These are phyloP conservation scores for Colletotrichum lupini DNA, from an alignment of 2,329 filamentous ascomycete genomes.

Conservation along the genomic window DNA sequence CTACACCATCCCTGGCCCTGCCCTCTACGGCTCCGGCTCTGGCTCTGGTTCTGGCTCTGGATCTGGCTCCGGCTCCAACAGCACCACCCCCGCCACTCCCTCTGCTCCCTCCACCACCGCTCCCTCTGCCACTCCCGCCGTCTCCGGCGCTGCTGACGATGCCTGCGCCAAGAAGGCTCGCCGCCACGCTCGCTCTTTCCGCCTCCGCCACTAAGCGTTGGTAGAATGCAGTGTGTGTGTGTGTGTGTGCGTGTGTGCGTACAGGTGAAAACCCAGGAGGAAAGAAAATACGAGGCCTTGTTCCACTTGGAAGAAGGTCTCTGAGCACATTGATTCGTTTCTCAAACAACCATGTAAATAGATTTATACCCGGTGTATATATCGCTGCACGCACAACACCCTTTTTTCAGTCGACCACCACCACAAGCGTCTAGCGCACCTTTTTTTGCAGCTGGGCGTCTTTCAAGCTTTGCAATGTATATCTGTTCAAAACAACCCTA, in stretches of 20 bases:
- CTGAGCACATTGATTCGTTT: conserved; percentile 24
- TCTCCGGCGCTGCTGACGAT: not conserved
- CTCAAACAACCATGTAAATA: conserved; percentile 29
- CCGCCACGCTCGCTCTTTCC: conserved; percentile 31
- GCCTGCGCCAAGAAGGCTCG: conserved; percentile 19
- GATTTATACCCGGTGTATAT: conserved; percentile 34
- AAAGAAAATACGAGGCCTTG: not conserved
- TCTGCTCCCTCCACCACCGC: conserved; percentile 5
- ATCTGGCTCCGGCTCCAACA: conserved; percentile 37
- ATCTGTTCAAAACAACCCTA: conserved; percentile 6
- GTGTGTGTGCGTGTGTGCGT: too few relatives aligned
- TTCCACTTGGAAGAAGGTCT: not conserved
- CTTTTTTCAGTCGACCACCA: conserved; percentile 21
- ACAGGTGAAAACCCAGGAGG: not conserved
- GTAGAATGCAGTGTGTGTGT: not conserved
- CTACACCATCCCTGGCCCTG: conserved; percentile 47
- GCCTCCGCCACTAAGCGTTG: conserved; percentile 13
- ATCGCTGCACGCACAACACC: conserved; percentile 21
- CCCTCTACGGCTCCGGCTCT: conserved; percentile 26
- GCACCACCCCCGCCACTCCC: conserved; percentile 22
- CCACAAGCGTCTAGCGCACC: conserved; percentile 3
- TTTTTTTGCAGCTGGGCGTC: conserved; percentile 19
- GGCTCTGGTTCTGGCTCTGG: conserved; percentile 31
- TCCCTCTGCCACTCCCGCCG: not conserved
- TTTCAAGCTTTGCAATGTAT: conserved; percentile 30